Evolutionary conservation across 2,329 filamentous ascomycete genomes (phyloP), one percentile per base, ranked within the genome.

Genomic region (Dothiorella sarmentorum): DNA sequence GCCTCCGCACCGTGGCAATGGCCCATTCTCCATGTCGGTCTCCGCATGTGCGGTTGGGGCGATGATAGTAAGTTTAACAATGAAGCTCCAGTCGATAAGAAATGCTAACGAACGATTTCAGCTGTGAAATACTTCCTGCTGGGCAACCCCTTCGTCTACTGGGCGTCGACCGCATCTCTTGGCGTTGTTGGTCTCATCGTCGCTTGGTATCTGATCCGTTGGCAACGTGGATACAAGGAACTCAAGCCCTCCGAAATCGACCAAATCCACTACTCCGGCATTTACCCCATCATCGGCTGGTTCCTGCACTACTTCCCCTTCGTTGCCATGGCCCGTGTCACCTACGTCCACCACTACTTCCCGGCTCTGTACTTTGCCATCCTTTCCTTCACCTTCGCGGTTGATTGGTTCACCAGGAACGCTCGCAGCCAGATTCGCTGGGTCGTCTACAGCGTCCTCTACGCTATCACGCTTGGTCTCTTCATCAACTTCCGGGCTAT

Each of bases 291-390:
- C 59, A 82, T 94, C 58, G 94, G 94, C 62, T 99, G 94, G 94
- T 87, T 96, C 75, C 82, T 99, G 49, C 94, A 99, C 77, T 99
- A 97, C 73, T 78, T 96, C 62, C 94, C 94, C 0, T 99, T 97
- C 75, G 85, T 96, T 68, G 85, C 94, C 70, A 99, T 99, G 95
- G 94, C 91, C 10, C 90, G 94, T 81, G 94, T 99, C 61, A 99
- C 94, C 15, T 99, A 99, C 70, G 94, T 99, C 57, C 94, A 99
- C 75, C 94, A 99, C 79, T 99, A 99, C 81, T 99, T 97, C 75
- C 94, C 94, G 10, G 94, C 94, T 9, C 84, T 99, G 10, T 99
- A 97, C 80, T 99, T 97, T 73, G 92, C 94, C 67, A 96, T 99
- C 64, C 80, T 99, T 44, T 85, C 84, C 15, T 85, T 92, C 62